phyloP scores from a whole-genome alignment of 495 filamentous ascomycete genomes.

The Pyrenula aspistea region DNA sequence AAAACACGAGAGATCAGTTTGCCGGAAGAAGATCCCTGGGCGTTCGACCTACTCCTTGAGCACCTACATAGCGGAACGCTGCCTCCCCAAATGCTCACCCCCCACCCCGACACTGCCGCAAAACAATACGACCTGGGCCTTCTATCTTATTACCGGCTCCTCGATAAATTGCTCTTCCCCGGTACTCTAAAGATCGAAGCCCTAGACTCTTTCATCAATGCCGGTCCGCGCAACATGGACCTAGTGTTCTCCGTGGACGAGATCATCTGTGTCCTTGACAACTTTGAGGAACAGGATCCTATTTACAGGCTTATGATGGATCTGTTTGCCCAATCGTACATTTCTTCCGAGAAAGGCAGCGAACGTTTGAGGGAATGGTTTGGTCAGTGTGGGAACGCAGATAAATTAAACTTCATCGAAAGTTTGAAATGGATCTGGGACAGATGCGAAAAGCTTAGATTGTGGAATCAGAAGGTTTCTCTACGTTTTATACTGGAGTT shows the following conservation, averaged over 20 bases:
- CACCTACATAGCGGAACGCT: background rate
- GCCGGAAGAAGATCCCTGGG: background rate
- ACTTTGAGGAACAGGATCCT: background rate
- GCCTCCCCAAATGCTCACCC: background rate
- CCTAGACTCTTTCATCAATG: background rate
- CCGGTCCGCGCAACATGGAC: too few relatives aligned
- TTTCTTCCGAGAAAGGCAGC: background rate
- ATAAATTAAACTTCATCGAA: background rate
- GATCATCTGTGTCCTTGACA: too few relatives aligned
- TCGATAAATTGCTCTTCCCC: background rate
- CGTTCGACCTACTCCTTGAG: background rate
- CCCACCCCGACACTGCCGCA: background rate
- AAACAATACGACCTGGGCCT: background rate
- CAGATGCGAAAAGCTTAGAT: background rate
- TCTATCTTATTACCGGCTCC: background rate
- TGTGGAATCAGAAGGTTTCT: background rate
- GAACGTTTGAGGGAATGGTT: background rate
- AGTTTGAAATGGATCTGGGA: background rate
- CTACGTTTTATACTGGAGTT: background rate
- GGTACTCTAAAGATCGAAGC: background rate
- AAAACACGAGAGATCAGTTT: background rate
- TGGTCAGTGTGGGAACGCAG: background rate
- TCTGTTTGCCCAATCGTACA: background rate
- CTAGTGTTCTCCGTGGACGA: too few relatives aligned
- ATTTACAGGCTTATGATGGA: background rate